These are phyloP conservation scores for Yamadazyma membranifaciens DNA, from an alignment of 1,139 yeast genomes.

Conservation along the genomic window DNA sequence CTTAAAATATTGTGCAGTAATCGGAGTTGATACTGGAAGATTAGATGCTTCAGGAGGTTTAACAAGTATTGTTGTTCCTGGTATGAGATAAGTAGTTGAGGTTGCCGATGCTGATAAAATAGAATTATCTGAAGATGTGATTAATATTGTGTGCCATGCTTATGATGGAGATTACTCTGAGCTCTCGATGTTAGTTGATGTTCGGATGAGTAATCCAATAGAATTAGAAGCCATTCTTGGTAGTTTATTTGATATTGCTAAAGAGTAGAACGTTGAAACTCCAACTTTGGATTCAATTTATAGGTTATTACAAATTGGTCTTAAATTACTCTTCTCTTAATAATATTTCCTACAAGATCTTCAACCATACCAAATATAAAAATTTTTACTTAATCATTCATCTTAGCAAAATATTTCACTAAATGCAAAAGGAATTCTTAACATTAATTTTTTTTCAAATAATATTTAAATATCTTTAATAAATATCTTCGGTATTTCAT, in stretches of 20 bases:
- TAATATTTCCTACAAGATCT: too few species aligned
- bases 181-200: slow-evolving; percentile 39
- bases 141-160: slow-evolving; percentile 25
- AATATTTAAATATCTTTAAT: too few species aligned
- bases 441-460: too few species aligned
- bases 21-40: slow-evolving; percentile 29
- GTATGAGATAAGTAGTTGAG: slow-evolving; percentile 61
- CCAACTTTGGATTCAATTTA: slow-evolving; percentile 29
- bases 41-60: slow-evolving; percentile 17
- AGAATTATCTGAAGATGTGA: slow-evolving; percentile 6
- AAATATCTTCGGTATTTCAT: too few species aligned
- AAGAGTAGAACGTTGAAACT: slow-evolving; percentile 16
- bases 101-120: slow-evolving; percentile 62
- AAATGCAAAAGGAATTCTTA: too few species aligned
- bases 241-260: slow-evolving; percentile 16
- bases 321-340: too few species aligned
- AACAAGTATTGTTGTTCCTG: slow-evolving; percentile 38
- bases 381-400: too few species aligned
- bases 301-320: slow-evolving; percentile 37
- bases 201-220: slow-evolving; percentile 25
- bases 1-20: slow-evolving; percentile 35
- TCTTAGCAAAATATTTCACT: too few species aligned
- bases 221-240: slow-evolving; percentile 32
- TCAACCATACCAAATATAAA: too few species aligned
- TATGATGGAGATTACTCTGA: slow-evolving; percentile 57